Conservation (phyloP, 495 filamentous ascomycete genomes). For the Tuber melanosporum region DNA sequence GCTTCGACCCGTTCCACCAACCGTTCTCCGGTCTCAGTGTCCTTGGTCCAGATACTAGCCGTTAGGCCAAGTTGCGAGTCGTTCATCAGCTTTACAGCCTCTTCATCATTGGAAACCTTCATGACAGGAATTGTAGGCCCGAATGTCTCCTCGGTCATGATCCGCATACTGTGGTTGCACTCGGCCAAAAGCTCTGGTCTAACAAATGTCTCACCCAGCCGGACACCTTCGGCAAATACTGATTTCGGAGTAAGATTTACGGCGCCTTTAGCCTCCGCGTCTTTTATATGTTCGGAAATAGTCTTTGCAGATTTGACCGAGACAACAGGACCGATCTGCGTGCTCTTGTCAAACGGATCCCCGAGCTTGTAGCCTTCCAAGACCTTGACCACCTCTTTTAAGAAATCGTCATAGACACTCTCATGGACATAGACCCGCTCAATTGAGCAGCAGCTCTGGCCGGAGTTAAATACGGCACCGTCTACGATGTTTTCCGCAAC, state of each 20-base stretch:
- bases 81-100: conserved; percentile 85
- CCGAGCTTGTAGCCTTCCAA: conserved; percentile 82
- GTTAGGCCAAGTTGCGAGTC: conserved; percentile 91
- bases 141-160: conserved; percentile 96
- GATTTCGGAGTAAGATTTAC: conserved; percentile 67
- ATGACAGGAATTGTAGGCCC: conserved; percentile 90
- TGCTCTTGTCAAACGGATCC: conserved; percentile 69
- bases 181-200: conserved; percentile 74
- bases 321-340: conserved; percentile 83
- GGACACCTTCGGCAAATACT: conserved; percentile 32
- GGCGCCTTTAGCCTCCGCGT: conserved; percentile 79
- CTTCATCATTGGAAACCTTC: conserved; percentile 76
- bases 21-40: conserved; percentile 66
- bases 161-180: conserved; percentile 75
- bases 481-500: conserved; percentile 89
- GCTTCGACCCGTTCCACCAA: conserved; percentile 79
- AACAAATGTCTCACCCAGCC: conserved; percentile 58
- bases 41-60: conserved; percentile 97
- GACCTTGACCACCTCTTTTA: conserved; percentile 72
- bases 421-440: conserved; percentile 90
- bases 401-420: conserved; percentile 70
- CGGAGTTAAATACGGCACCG: conserved; percentile 91
- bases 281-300: conserved; percentile 74
- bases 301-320: conserved; percentile 65
- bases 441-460: conserved; percentile 90